Conservation (phyloP, 768 basidiomycete species). For the Lactarius evosmus region DNA sequence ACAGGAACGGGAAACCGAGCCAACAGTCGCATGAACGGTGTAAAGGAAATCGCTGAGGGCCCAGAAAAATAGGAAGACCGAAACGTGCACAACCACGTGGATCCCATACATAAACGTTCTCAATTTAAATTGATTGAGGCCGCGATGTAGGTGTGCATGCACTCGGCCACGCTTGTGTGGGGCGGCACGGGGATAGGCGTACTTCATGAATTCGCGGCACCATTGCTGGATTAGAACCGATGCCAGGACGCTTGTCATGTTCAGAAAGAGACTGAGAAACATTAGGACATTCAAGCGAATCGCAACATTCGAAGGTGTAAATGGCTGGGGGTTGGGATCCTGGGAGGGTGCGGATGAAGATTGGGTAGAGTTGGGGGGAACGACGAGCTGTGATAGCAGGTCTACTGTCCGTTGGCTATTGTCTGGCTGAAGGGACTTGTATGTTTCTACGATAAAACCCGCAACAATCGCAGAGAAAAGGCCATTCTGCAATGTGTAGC, state of each 20-base stretch:
- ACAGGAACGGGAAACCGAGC: neutral
- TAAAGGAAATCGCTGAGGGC: slow-evolving; percentile 15
- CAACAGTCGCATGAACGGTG: neutral
- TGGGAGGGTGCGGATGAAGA: neutral
- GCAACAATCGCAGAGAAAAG: slow-evolving; percentile 27
- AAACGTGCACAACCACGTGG: slow-evolving; percentile 13
- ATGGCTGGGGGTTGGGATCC: neutral
- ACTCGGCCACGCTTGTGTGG: slow-evolving; percentile 17
- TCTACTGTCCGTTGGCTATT: neutral
- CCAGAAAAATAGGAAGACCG: slow-evolving; percentile 20
- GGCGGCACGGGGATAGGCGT: neutral
- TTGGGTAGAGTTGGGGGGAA: neutral
- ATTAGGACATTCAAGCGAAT: slow-evolving; percentile 18
- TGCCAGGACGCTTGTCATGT: slow-evolving; percentile 14
- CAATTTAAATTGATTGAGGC: slow-evolving; percentile 10
- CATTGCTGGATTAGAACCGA: slow-evolving; percentile 23
- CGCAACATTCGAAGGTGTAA: neutral
- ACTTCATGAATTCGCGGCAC: slow-evolving; percentile 8
- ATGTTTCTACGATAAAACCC: slow-evolving; percentile 27
- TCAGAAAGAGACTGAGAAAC: slow-evolving; percentile 18
- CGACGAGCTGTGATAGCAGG: slow-evolving; percentile 9
- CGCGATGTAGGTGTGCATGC: slow-evolving; percentile 6
- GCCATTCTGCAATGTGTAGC: neutral
- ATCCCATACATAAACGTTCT: slow-evolving; percentile 8
- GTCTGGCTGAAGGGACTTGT: slow-evolving; percentile 17